Evolutionary conservation across 306 rosid genomes (phyloP), one percentile per base, ranked within the genome.

Genomic region (Urtica urens): DNA sequence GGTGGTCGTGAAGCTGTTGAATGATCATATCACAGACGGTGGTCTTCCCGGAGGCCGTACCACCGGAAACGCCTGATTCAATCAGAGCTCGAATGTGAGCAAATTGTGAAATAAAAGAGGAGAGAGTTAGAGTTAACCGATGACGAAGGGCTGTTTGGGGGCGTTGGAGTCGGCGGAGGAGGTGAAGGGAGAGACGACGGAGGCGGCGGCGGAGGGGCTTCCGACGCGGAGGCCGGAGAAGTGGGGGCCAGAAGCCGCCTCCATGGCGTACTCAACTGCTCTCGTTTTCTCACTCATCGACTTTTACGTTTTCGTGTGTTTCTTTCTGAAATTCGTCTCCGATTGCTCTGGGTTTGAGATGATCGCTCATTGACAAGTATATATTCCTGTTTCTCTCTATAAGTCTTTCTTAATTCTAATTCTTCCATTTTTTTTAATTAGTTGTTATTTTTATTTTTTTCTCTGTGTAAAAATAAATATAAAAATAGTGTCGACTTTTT

Each of bases 21-120:
- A 90, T 90, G 58, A 90, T 90, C 99, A 84, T 90, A 43, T 90
- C 99, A 42, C 99, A 90, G 8, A 90, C 95, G 5, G 99, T 90
- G 45, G 99, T 90, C 76, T 90, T 90, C 20, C 99, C 99, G 0
- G 99, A 90, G 51, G 99, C 99, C 49, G 99, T 90, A 72, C 99
- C 99, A 23, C 99, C 99, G 7, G 92, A 85, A 71, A 90, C 99
- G 21, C 99, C 99, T 90, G 44, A 46, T 19, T 10, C 29, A 22
- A 8, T 7, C 31, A 46, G 4, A 46, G 25, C 14, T 17, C n/a
- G 13, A 47, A 26, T 24, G 29, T 15, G 27, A 47, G 34, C 34
- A 24, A 26, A 26, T 24, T 46, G 53, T 16, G 19, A 18, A 55
- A 44, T 27, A 38, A 38, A 18, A 17, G 20, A 8, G 10, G 21